Base-by-base conservation (phyloP, 2,329 filamentous ascomycete genomes). In the Sporothrix humicola region DNA sequence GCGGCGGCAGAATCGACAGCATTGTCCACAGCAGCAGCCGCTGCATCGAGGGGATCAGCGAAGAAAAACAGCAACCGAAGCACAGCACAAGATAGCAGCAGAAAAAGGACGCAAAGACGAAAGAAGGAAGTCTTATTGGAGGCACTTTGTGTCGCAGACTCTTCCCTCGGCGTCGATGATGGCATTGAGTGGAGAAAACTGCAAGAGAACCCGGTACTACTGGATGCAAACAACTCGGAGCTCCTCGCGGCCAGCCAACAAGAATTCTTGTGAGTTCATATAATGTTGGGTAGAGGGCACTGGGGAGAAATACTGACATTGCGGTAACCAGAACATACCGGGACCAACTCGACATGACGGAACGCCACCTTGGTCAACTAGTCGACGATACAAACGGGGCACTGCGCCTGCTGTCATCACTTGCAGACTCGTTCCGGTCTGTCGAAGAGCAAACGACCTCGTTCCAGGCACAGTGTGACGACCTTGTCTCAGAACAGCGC, bases 401-500 rank as follows among this genome's bases (percentile, higher is more conserved):
- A 0, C 86, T 99, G 54, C 86, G 90, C 59, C 86, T 97, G 20
- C 87, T 99, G 42, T 91, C 92, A 17, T 90, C 88, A 0, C 87
- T 99, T 17, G 95, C 95, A 15, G 89, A 91, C 78, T 95, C 95
- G 5, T 99, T 99, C 84, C 91, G 91, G 77, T 86, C 91, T 0
- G 95, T 99, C 68, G 94, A 98, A 78, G 86, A 89, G 10, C 95
- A 98, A 83, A 99, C 96, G 0, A 93, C 92, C n/a, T 91, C 92
- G 15, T 98, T 99, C 84, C 93, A 95, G 80, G 90, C 92, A 65
- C 94, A 97, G 82, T 99, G 96, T 82, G 94, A 98, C 80, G 92
- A 93, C 73, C 86, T 99, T 2, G 84, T 98, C 44, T 86, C 88
- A 0, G 95, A 97, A 78, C 94, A 98, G 82, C 89, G 88, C 78